phyloP scores from a whole-genome alignment of 768 basidiomycete genomes.

The Xerocomellus amylosporus region DNA sequence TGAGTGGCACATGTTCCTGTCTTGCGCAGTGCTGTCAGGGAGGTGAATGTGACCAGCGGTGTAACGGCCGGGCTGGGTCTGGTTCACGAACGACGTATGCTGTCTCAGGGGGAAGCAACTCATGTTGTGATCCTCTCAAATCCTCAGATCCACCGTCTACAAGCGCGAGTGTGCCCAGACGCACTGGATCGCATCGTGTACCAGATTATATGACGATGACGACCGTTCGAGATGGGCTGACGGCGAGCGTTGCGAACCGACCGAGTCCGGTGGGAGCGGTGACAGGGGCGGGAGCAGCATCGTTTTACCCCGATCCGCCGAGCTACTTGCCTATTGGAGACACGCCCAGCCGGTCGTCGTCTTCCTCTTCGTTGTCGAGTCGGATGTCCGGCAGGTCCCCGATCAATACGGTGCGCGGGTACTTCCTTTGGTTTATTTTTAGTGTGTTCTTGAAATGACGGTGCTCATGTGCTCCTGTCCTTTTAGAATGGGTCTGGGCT shows the following conservation, averaged over 20 bases:
- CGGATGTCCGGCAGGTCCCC: conserved; percentile 33
- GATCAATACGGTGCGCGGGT: conserved; percentile 24
- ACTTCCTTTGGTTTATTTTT: background rate
- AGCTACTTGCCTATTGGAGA: conserved; percentile 24
- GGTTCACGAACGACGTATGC: conserved; percentile 26
- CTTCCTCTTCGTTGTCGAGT: conserved; percentile 33
- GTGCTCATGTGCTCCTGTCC: conserved; percentile 1
- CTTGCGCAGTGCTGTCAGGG: conserved; percentile 30
- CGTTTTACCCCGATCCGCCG: conserved; percentile 26
- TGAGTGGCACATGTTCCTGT: conserved; percentile 33
- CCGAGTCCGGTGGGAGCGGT: conserved; percentile 13
- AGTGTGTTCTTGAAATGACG: background rate
- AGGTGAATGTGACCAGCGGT: conserved; percentile 28
- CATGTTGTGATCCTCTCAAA: conserved; percentile 14
- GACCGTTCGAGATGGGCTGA: conserved; percentile 26
- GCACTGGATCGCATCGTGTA: conserved; percentile 23
- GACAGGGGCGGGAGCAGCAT: conserved; percentile 2
- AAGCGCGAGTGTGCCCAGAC: conserved; percentile 6
- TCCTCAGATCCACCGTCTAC: conserved; percentile 8
- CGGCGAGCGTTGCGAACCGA: conserved; percentile 23
- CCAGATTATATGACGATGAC: conserved; percentile 36
- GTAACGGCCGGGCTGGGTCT: conserved; percentile 17
- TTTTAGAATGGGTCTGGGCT: conserved; percentile 25
- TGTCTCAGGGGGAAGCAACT: conserved; percentile 35
- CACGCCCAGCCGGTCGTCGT: conserved; percentile 31